Evolutionary conservation across 140 eudicot species (phyloP).

Genomic region (Bidens hawaiensis): DNA sequence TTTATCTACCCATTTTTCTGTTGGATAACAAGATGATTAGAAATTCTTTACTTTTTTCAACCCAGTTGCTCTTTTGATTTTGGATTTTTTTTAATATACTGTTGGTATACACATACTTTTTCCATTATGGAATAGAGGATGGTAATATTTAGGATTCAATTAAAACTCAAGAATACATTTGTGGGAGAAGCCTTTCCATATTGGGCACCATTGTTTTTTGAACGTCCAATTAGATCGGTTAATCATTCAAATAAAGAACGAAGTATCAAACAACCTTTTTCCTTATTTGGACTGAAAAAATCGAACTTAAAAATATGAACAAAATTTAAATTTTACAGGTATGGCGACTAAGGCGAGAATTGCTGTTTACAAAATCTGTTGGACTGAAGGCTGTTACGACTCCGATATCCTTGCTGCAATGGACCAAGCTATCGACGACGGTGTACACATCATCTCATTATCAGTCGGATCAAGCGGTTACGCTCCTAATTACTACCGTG

Average conservation of each 20-base stretch:
- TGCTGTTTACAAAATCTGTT: slow-evolving; percentile 90
- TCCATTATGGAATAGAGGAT: slow-evolving; percentile 4
- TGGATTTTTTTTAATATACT: background rate
- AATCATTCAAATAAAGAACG: no score
- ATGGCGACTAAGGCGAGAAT: slow-evolving; percentile 93
- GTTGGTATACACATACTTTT: slow-evolving; percentile 1
- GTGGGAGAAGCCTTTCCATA: background rate
- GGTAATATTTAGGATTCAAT: slow-evolving; percentile 7
- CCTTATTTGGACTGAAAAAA: no score
- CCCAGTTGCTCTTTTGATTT: no score
- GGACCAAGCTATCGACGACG: slow-evolving; percentile 77
- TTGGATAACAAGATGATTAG: no score
- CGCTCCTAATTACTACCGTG: slow-evolving; percentile 69
- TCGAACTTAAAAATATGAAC: no score
- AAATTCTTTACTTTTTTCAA: no score
- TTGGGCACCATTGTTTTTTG: background rate
- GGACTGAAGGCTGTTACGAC: slow-evolving; percentile 79
- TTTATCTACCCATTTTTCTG: no score
- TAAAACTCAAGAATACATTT: slow-evolving; percentile 6
- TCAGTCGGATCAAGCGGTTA: slow-evolving; percentile 79
- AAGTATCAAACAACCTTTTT: no score
- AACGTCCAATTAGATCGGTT: slow-evolving; percentile 2
- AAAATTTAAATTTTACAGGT: no score
- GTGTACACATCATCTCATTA: slow-evolving; percentile 75
- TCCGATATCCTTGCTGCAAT: slow-evolving; percentile 93